Conservation (phyloP, 148 eudicot genomes). For the Rhododendron molle region DNA sequence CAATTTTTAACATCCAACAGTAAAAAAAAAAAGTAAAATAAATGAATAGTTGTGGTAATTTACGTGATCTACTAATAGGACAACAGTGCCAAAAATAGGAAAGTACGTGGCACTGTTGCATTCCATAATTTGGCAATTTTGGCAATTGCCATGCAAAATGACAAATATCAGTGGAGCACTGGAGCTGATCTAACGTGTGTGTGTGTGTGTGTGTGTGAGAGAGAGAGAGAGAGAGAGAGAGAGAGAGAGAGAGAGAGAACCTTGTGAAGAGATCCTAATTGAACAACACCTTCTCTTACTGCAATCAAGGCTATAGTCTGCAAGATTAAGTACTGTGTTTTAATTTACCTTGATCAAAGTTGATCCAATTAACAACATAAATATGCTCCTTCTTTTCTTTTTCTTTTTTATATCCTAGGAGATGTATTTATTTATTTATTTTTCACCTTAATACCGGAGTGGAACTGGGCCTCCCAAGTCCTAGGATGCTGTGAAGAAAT, state of each 20-base stretch:
- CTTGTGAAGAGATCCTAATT: slow-evolving; percentile 81
- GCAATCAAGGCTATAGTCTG: slow-evolving; percentile 98
- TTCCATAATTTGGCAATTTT: no score
- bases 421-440: not conserved
- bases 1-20: no score
- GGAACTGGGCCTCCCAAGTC: slow-evolving; percentile 99
- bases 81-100: no score
- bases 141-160: not conserved
- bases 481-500: slow-evolving; percentile 72
- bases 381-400: not conserved
- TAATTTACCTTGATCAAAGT: not conserved
- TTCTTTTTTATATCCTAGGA: not conserved
- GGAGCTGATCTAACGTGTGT: not conserved
- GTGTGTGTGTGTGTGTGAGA: not conserved
- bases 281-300: slow-evolving; percentile 94
- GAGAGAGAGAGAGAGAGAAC: slow-evolving; percentile 26
- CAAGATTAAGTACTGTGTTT: slow-evolving; percentile 16
- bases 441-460: slow-evolving; percentile 90
- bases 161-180: no score
- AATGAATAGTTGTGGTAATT: no score
- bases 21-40: no score
- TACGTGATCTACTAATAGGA: no score
- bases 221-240: not conserved
- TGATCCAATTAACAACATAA: not conserved
- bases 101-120: not conserved